A percentile compares a stretch with the other conserved stretches of the same genome.
Evolutionary conservation across 2,329 filamentous ascomycete species (phyloP).

Genomic region (Gaeumannomyces sp.): DNA sequence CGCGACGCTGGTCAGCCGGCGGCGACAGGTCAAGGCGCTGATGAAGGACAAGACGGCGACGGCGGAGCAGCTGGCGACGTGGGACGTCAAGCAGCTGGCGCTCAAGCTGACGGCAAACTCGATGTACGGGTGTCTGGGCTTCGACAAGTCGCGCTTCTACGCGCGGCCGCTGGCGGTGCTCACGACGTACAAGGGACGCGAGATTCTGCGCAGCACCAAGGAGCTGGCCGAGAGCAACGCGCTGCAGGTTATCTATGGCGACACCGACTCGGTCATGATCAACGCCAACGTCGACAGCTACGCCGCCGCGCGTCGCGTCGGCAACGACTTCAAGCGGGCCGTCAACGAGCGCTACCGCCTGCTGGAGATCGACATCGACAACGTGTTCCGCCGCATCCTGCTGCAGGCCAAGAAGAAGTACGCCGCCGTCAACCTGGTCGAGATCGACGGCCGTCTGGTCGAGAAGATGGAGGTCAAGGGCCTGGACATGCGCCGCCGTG

Average conservation of each 20-base stretch:
- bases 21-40: constrained; percentile 86
- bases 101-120: constrained; percentile 97
- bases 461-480: constrained; percentile 98
- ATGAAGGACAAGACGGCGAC: constrained; percentile 95
- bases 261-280: constrained; percentile 99
- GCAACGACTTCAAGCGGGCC: constrained; percentile 87
- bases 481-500: constrained; percentile 93
- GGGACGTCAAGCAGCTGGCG: constrained; percentile 97
- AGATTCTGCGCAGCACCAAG: constrained; percentile 94
- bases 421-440: constrained; percentile 88
- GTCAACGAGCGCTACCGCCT: constrained; percentile 92
- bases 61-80: constrained; percentile 79
- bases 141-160: constrained; percentile 95
- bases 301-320: constrained; percentile 82
- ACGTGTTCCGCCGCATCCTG: constrained; percentile 87
- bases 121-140: constrained; percentile 98
- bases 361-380: constrained; percentile 97
- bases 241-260: constrained; percentile 94
- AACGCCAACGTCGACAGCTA: constrained; percentile 97
- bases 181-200: constrained; percentile 94
- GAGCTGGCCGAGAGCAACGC: constrained; percentile 87
- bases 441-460: constrained; percentile 80
- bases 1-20: constrained; percentile 79
- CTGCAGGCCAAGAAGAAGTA: constrained; percentile 99
- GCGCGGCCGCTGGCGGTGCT: constrained; percentile 90